phyloP scores from a whole-genome alignment of 805 yeast species.

The Schwanniomyces polymorphus region DNA sequence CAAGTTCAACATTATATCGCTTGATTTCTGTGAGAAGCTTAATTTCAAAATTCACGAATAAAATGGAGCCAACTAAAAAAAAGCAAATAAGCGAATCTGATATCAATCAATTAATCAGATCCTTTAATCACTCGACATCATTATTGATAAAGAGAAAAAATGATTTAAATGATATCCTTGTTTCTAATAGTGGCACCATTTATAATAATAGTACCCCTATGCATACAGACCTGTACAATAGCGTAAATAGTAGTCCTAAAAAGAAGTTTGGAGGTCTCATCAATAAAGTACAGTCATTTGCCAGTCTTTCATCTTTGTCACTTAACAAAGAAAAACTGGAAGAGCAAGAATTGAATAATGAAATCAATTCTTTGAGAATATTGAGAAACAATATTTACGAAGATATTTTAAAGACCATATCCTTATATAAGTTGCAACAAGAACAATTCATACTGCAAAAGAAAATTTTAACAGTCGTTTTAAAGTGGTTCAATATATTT shows the following conservation, averaged over 20 bases:
- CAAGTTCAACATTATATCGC: conserved; percentile 45
- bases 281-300: conserved; percentile 42
- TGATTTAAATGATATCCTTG: conserved; percentile 24
- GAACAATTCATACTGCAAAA: neutral
- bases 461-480: neutral
- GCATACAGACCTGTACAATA: conserved; percentile 9
- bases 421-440: conserved; percentile 14
- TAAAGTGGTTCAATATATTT: conserved; percentile 16
- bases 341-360: conserved; percentile 35
- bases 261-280: conserved; percentile 30
- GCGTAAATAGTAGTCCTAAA: conserved; percentile 7
- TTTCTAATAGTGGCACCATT: conserved; percentile 22
- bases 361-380: conserved; percentile 35
- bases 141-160: conserved; percentile 31
- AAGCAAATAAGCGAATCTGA: conserved; percentile 26
- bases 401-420: conserved; percentile 24
- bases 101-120: conserved; percentile 31
- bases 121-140: conserved; percentile 41
- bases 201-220: conserved; percentile 17
- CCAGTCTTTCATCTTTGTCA: conserved; percentile 24
- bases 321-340: conserved; percentile 16
- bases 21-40: conserved; percentile 11
- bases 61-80: neutral
- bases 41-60: neutral
- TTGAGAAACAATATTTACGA: conserved; percentile 29